Conservation (phyloP, 768 basidiomycete genomes). For the Candolleomyces efflorescens region DNA sequence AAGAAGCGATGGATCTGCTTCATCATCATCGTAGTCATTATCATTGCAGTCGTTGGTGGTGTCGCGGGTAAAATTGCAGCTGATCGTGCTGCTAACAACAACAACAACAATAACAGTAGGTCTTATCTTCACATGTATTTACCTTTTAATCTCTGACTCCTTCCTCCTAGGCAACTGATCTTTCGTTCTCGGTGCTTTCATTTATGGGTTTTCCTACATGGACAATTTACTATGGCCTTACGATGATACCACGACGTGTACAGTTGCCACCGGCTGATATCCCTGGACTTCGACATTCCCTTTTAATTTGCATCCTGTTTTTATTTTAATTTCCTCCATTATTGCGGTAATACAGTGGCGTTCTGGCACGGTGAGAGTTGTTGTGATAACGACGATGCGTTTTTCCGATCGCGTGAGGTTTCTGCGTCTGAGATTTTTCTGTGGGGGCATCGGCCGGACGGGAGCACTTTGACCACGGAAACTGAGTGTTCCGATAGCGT, state of each 20-base stretch:
- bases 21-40: slow-evolving; percentile 60
- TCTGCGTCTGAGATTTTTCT: neutral
- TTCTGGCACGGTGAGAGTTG: no score
- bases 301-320: neutral
- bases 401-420: no score
- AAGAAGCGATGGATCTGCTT: slow-evolving; percentile 99
- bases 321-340: neutral
- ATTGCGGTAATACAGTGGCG: neutral
- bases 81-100: neutral
- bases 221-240: slow-evolving; percentile 2
- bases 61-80: slow-evolving; percentile 52
- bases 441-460: neutral
- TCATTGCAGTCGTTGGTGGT: slow-evolving; percentile 57
- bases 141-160: slow-evolving; percentile 8
- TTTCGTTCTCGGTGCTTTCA: neutral
- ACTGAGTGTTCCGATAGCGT: slow-evolving; percentile 8
- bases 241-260: slow-evolving; percentile 3
- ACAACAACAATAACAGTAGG: slow-evolving; percentile 31
- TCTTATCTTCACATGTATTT: slow-evolving; percentile 8
- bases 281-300: slow-evolving; percentile 1
- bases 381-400: no score
- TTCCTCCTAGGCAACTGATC: slow-evolving; percentile 1
- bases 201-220: neutral
- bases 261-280: slow-evolving; percentile 5
- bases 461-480: neutral